These are phyloP conservation scores for Fusarium oligoseptatum DNA, from an alignment of 2,329 filamentous ascomycete genomes.

Conservation along the genomic window DNA sequence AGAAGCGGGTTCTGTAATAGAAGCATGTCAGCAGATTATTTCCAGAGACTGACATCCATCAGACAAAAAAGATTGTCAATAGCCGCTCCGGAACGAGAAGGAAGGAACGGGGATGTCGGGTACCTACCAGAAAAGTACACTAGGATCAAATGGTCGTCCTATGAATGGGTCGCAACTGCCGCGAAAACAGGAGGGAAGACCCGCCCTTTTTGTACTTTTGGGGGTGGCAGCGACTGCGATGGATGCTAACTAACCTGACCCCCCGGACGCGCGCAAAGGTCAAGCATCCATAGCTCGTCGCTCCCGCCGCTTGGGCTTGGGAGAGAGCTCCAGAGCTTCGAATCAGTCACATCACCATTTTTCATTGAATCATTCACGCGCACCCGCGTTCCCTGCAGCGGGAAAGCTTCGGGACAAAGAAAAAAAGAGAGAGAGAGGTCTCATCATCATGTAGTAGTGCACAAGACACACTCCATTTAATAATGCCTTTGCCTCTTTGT, in stretches of 20 bases:
- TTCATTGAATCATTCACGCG: conserved; percentile 28
- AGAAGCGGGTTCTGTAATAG: neutral
- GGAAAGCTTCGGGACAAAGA: neutral
- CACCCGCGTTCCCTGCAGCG: neutral
- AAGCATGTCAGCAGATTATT: conserved; percentile 3
- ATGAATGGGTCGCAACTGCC: conserved; percentile 43
- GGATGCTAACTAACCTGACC: neutral
- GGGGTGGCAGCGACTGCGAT: neutral
- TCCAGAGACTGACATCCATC: neutral
- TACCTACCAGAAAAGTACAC: conserved; percentile 38
- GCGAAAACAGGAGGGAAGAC: conserved; percentile 46
- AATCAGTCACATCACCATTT: conserved; percentile 32
- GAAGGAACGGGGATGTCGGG: neutral
- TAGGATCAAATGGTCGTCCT: conserved; percentile 34
- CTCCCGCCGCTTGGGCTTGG: neutral
- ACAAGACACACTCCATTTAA: neutral
- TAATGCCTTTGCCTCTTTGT: conserved; percentile 10
- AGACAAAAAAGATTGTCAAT: neutral
- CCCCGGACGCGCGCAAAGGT: conserved; percentile 1
- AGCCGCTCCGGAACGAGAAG: neutral
- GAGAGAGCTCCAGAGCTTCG: conserved; percentile 5
- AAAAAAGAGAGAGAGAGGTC: neutral
- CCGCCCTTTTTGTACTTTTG: conserved; percentile 52
- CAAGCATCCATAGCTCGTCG: neutral
- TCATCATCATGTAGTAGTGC: neutral